Evolutionary conservation across 2,329 filamentous ascomycete species (phyloP).

Genomic region (Colletotrichum sp.): DNA sequence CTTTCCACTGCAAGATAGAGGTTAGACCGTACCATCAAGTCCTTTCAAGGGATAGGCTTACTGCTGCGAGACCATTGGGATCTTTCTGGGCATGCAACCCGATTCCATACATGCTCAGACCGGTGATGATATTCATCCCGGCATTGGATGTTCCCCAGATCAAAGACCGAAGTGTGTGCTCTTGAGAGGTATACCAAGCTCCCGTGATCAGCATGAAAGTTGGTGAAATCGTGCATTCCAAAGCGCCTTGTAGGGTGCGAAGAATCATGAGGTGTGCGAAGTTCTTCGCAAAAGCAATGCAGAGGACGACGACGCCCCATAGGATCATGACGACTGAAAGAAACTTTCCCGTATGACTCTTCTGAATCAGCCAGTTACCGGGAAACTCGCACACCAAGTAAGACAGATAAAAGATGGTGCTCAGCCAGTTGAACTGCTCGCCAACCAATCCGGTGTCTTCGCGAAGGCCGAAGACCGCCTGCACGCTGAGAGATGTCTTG

Average conservation of each 20-base stretch:
- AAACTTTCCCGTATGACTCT: constrained; percentile 34
- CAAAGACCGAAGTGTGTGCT: constrained; percentile 33
- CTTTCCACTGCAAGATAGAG: constrained; percentile 23
- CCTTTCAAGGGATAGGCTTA: accelerated
- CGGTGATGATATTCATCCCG: constrained; percentile 35
- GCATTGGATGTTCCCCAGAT: constrained; percentile 37
- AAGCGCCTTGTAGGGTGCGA: constrained; percentile 30
- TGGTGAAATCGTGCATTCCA: constrained; percentile 34
- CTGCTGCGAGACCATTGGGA: neutral
- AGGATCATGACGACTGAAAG: constrained; percentile 38
- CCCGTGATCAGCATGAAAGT: constrained; percentile 36
- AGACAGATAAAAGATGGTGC: constrained; percentile 33
- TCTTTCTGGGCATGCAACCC: constrained; percentile 22
- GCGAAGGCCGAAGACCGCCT: constrained; percentile 33
- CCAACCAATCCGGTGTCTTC: constrained; percentile 32
- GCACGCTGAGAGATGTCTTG: constrained; percentile 32
- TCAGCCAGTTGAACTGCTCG: constrained; percentile 35
- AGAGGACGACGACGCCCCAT: constrained; percentile 35
- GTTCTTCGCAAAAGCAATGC: constrained; percentile 31
- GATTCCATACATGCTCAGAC: constrained; percentile 32
- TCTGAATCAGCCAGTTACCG: constrained; percentile 25
- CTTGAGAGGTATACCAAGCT: constrained; percentile 35
- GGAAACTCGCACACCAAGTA: constrained; percentile 32
- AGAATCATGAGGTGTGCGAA: constrained; percentile 33
- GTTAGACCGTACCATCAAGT: neutral